Percentiles rank a stretch among this genome's conserved stretches.
Evolutionary conservation across 106 monocot species (phyloP).

Genomic region (Hemerocallis citrina): DNA sequence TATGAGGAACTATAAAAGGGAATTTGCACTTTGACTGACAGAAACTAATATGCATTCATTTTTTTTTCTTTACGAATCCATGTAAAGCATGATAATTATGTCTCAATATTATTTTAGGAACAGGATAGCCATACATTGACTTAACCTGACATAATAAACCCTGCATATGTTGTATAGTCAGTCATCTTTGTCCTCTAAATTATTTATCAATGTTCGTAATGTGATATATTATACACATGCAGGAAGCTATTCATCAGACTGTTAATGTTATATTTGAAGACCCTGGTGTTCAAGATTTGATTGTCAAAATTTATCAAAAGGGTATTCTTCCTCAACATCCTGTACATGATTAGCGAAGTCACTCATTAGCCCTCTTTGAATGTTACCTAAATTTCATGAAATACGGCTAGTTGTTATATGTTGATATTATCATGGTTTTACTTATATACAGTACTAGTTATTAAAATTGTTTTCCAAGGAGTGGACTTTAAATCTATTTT

Average conservation of each 20-base stretch:
- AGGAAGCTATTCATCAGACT: slow-evolving; percentile 89
- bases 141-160: too few species aligned
- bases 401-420: not conserved
- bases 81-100: too few species aligned
- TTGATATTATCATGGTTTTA: not conserved
- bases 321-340: slow-evolving; percentile 24
- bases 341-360: not conserved
- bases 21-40: too few species aligned
- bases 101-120: too few species aligned
- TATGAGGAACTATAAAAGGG: too few species aligned
- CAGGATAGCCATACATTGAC: too few species aligned
- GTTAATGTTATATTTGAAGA: slow-evolving; percentile 98
- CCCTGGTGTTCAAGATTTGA: slow-evolving; percentile 92
- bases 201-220: too few species aligned
- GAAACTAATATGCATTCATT: too few species aligned
- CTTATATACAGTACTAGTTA: not conserved
- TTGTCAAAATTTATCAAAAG: slow-evolving; percentile 90
- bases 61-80: too few species aligned
- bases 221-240: not conserved
- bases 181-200: too few species aligned
- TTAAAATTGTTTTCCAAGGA: not conserved
- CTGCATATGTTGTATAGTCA: too few species aligned
- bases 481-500: not conserved
- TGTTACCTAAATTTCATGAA: not conserved
- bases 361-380: not conserved